These are phyloP conservation scores for Pythium pectinolyticum DNA, from an alignment of 352 stramenopile genomes.

Conservation along the genomic window DNA sequence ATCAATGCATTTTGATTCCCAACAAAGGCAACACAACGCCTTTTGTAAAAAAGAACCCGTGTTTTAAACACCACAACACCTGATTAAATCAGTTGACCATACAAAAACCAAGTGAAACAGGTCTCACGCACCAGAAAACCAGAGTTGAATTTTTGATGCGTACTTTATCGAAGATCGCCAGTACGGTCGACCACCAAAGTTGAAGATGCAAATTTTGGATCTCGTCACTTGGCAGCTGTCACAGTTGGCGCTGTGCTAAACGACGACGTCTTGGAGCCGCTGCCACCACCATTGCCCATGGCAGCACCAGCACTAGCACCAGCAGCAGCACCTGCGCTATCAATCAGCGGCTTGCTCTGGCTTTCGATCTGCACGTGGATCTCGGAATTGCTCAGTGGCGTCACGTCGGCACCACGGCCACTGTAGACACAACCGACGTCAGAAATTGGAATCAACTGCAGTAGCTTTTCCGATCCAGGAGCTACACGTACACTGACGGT, in stretches of 20 bases:
- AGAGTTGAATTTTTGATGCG: neutral
- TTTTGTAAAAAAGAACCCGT: slow-evolving; percentile 29
- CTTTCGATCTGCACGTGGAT: slow-evolving; percentile 70
- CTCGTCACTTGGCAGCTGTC: slow-evolving; percentile 14
- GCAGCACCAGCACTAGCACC: too few species aligned
- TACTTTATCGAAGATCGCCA: neutral
- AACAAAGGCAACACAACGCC: slow-evolving; percentile 7
- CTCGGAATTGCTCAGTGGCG: slow-evolving; percentile 56
- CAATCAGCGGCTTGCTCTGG: slow-evolving; percentile 34
- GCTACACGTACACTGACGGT: slow-evolving; percentile 16
- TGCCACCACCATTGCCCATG: too few species aligned
- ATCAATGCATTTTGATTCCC: too few species aligned
- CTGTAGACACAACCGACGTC: slow-evolving; percentile 13
- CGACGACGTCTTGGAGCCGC: slow-evolving; percentile 19
- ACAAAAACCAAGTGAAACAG: slow-evolving; percentile 21
- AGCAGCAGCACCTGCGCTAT: neutral
- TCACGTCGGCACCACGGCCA: slow-evolving; percentile 50
- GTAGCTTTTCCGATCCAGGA: neutral
- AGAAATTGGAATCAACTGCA: neutral
- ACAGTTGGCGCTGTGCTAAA: slow-evolving; percentile 7
- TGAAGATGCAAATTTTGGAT: slow-evolving; percentile 2
- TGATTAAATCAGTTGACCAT: neutral
- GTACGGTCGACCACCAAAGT: neutral
- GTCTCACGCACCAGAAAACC: too few species aligned
- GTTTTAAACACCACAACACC: slow-evolving; percentile 16